These are phyloP conservation scores for Excoecaria cochinchinensis DNA, from an alignment of 345 rosid species.

Conservation along the genomic window DNA sequence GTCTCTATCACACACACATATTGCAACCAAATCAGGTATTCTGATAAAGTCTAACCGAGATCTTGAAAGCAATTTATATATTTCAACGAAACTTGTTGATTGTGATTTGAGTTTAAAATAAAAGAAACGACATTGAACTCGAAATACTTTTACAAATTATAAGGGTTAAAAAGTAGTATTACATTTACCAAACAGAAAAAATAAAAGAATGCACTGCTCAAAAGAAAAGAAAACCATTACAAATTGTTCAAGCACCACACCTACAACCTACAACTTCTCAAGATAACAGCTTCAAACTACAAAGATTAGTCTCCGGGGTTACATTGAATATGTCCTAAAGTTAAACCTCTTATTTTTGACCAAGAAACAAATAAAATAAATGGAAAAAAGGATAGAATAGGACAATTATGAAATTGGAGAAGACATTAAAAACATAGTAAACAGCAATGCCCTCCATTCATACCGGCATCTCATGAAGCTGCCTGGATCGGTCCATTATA, in stretches of 20 bases:
- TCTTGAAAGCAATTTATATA: too few species aligned
- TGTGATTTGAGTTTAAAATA: too few species aligned
- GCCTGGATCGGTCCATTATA: conserved; percentile 58
- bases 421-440: conserved; percentile 5
- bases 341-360: conserved; percentile 14
- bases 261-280: conserved; percentile 31
- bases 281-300: conserved; percentile 14
- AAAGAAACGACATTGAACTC: too few species aligned
- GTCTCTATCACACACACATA: too few species aligned
- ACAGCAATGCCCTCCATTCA: conserved; percentile 8
- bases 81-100: too few species aligned
- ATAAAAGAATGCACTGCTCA: conserved; percentile 55
- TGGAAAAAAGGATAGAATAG: conserved; percentile 28
- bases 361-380: neutral
- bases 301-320: conserved; percentile 21
- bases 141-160: too few species aligned
- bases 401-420: conserved; percentile 27
- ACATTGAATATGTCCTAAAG: conserved; percentile 26
- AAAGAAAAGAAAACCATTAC: conserved; percentile 26
- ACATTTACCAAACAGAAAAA: neutral
- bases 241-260: conserved; percentile 36
- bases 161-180: neutral
- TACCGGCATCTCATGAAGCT: conserved; percentile 41
- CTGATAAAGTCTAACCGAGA: too few species aligned
- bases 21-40: too few species aligned